phyloP scores from a whole-genome alignment of 805 yeast genomes.

The Starmera quercuum region DNA sequence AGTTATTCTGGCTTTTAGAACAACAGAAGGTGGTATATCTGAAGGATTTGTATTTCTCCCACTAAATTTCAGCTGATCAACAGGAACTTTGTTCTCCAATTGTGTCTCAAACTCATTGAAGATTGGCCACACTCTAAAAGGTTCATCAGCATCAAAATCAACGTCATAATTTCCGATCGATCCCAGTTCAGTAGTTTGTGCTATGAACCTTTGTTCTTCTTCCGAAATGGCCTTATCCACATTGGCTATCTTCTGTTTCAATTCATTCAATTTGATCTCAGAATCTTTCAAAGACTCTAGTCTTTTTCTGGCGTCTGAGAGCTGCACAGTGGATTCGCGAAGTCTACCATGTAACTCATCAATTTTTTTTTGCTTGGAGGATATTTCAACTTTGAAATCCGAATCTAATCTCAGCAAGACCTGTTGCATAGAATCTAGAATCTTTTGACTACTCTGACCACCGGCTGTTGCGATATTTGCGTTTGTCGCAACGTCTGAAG shows the following conservation, averaged over 20 bases:
- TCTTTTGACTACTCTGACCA: slow-evolving; percentile 25
- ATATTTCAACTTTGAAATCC: slow-evolving; percentile 53
- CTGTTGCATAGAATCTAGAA: slow-evolving; percentile 43
- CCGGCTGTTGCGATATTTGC: background rate
- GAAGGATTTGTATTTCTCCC: slow-evolving; percentile 14
- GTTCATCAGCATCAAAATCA: slow-evolving; percentile 82
- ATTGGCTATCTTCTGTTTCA: slow-evolving; percentile 48
- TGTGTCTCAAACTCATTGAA: slow-evolving; percentile 44
- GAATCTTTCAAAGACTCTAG: slow-evolving; percentile 44
- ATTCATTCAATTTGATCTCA: slow-evolving; percentile 36
- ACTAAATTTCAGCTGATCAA: slow-evolving; percentile 17
- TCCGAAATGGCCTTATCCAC: slow-evolving; percentile 56
- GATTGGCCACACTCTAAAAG: slow-evolving; percentile 64
- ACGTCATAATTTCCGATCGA: slow-evolving; percentile 37
- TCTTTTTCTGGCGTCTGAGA: slow-evolving; percentile 40
- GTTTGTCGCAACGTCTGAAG: background rate
- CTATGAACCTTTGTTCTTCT: slow-evolving; percentile 50
- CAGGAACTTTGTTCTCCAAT: slow-evolving; percentile 22
- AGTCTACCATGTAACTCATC: slow-evolving; percentile 46
- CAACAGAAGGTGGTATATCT: slow-evolving; percentile 26
- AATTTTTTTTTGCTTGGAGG: slow-evolving; percentile 42
- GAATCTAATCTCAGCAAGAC: slow-evolving; percentile 44
- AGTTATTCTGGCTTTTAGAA: slow-evolving; percentile 67
- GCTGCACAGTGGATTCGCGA: slow-evolving; percentile 44
- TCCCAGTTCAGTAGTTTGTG: slow-evolving; percentile 30